Base-by-base conservation (phyloP, 345 rosid genomes). In the Pelargonium nanum region DNA sequence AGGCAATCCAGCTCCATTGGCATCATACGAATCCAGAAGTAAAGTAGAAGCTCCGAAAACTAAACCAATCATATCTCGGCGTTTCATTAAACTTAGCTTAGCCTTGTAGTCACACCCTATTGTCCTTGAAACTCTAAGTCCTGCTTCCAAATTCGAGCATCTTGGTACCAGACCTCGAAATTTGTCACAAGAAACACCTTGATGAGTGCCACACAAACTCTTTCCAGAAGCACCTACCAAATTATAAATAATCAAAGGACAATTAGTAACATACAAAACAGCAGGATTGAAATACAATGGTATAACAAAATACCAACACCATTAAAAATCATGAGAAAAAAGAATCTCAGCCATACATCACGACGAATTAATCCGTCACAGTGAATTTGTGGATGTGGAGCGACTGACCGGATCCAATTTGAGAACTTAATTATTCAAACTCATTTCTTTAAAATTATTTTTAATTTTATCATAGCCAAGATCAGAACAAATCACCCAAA, bases 1-100 rank as follows among this genome's bases (percentile, higher is more conserved):
- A n/a, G 99, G 96, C 63, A 89, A 77, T 40, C 97, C 90, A 0
- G 91, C 99, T 72, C 82, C 85, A 17, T 53, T 61, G 63, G 88
- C 81, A 0, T 66, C 70, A 58, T 64, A 54, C 0, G 78, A 68
- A 61, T 61, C 73, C 53, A 70, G 24, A 15, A 83, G 56, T 21
- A 80, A 66, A 56, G 77, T 68, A 3, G 87, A 74, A 19, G 76
- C 73, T 19, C 93, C 91, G 0, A 88, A 66, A 60, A 79, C 55
- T 65, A 87, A 57, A 7, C 84, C 81, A 63, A 89, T 65, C 45
- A 83, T 72, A 24, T 81, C 83, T 64, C 97, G 82, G 15, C 99
- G 79, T 40, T 64, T 78, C 53, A 72, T 28, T 19, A 66, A 64
- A 67, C 24, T 52, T 45, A 58, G 15, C 24, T 51, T 70, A 62